Conservation (phyloP, 495 filamentous ascomycete species). For the Lepidopterella palustris region DNA sequence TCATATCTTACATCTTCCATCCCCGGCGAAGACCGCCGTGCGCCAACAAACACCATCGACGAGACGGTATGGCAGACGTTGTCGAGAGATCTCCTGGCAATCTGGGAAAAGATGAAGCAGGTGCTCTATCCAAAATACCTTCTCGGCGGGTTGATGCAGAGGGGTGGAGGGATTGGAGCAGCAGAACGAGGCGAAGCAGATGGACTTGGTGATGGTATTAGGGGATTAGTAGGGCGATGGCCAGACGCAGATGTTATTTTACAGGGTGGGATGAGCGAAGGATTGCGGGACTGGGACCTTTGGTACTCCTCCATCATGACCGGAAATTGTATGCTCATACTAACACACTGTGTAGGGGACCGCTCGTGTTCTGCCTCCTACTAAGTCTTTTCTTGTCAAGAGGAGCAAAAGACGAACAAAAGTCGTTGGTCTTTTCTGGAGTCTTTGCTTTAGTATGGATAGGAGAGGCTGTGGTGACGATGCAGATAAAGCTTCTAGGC, state of each 20-base stretch:
- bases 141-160: constrained; percentile 61
- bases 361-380: constrained; percentile 83
- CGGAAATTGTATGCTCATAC: constrained; percentile 9
- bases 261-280: constrained; percentile 77
- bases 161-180: constrained; percentile 64
- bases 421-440: constrained; percentile 83
- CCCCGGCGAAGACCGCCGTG: constrained; percentile 88
- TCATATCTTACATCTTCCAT: constrained; percentile 80
- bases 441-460: constrained; percentile 97
- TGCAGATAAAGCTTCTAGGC: constrained; percentile 95
- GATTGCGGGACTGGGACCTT: constrained; percentile 91
- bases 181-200: constrained; percentile 59
- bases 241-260: constrained; percentile 64
- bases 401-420: constrained; percentile 65
- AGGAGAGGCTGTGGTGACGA: constrained; percentile 92
- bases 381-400: constrained; percentile 80
- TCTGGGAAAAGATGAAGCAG: constrained; percentile 96
- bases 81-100: constrained; percentile 79
- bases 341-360: constrained; percentile 56
- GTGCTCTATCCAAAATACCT: constrained; percentile 97
- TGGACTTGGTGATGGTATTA: constrained; percentile 56
- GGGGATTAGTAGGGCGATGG: constrained; percentile 61
- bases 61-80: constrained; percentile 95
- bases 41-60: constrained; percentile 89
- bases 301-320: constrained; percentile 49